Conservation (phyloP, 2,329 filamentous ascomycete genomes). For the Claviceps purpurea region DNA sequence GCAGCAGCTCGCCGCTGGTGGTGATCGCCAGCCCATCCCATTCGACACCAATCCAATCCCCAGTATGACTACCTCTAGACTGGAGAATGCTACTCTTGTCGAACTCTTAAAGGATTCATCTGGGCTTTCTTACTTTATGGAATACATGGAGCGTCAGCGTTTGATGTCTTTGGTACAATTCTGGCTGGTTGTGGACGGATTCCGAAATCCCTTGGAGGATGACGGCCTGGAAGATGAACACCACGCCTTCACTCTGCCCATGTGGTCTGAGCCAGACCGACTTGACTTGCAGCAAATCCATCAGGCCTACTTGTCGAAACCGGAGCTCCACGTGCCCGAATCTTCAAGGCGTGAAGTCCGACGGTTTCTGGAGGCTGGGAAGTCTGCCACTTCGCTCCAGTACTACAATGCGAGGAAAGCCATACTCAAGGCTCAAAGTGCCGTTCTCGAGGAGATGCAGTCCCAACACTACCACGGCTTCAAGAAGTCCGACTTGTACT, state of each 20-base stretch:
- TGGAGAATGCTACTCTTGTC: conserved; percentile 63
- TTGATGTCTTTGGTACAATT: conserved; percentile 90
- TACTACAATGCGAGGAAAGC: conserved; percentile 73
- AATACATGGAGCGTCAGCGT: conserved; percentile 89
- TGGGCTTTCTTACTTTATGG: conserved; percentile 96
- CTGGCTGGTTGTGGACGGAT: conserved; percentile 94
- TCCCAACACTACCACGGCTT: conserved; percentile 70
- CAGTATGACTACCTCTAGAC: conserved; percentile 36
- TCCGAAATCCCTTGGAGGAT: conserved; percentile 86
- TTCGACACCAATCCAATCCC: conserved; percentile 13
- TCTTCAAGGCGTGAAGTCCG: conserved; percentile 57
- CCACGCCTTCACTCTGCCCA: conserved; percentile 44
- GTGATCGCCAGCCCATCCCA: conserved; percentile 28
- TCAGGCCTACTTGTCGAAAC: conserved; percentile 71
- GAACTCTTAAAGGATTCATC: conserved; percentile 85
- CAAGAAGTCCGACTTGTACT: conserved; percentile 86
- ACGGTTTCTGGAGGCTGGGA: conserved; percentile 67
- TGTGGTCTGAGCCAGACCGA: conserved; percentile 75
- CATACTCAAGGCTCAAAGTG: conserved; percentile 69
- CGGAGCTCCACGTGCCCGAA: conserved; percentile 66
- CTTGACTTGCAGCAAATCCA: conserved; percentile 84
- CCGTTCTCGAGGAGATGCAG: conserved; percentile 74
- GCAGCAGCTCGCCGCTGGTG: conserved; percentile 59
- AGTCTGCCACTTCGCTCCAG: conserved; percentile 61
- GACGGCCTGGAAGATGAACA: conserved; percentile 51